These are phyloP conservation scores for Begonia peltatifolia DNA, from an alignment of 306 rosid genomes.

Conservation along the genomic window DNA sequence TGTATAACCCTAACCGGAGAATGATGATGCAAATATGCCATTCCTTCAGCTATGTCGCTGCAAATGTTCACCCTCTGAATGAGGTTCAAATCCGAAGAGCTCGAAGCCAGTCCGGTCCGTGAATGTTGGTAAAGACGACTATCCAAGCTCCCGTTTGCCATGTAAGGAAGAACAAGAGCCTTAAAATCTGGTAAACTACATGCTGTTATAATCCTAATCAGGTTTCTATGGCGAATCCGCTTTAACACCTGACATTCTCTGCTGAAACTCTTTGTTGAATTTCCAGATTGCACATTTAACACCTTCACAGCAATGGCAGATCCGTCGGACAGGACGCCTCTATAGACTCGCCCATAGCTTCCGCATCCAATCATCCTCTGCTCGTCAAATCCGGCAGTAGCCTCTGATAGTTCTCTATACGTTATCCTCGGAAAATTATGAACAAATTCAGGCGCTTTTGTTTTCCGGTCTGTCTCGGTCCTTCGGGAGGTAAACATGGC, in stretches of 20 bases:
- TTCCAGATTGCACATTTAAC: slow-evolving; percentile 41
- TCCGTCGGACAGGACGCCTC: slow-evolving; percentile 44
- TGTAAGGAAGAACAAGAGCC: slow-evolving; percentile 61
- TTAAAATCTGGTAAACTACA: slow-evolving; percentile 66
- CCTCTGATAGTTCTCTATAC: slow-evolving; percentile 46
- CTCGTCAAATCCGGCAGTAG: slow-evolving; percentile 46
- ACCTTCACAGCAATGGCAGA: slow-evolving; percentile 48
- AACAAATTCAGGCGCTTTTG: slow-evolving; percentile 26
- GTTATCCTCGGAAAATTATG: slow-evolving; percentile 51
- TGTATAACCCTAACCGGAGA: slow-evolving; percentile 60
- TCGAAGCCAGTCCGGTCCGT: slow-evolving; percentile 13
- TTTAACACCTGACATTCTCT: slow-evolving; percentile 60
- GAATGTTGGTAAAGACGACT: slow-evolving; percentile 36
- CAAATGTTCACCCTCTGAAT: slow-evolving; percentile 55
- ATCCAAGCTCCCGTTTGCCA: slow-evolving; percentile 70
- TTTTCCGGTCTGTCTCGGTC: slow-evolving; percentile 10
- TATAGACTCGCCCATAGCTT: slow-evolving; percentile 46
- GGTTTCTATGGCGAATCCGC: slow-evolving; percentile 64
- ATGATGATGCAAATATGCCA: slow-evolving; percentile 73
- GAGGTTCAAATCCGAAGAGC: slow-evolving; percentile 42
- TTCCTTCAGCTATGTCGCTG: slow-evolving; percentile 67
- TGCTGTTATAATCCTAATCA: slow-evolving; percentile 59
- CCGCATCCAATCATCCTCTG: slow-evolving; percentile 45
- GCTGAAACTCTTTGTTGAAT: slow-evolving; percentile 43
- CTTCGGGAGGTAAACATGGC: slow-evolving; percentile 16